Evolutionary conservation across 352 stramenopile genomes (phyloP), one percentile per base, ranked within the genome.

Genomic region (Globisporangium irregulare): DNA sequence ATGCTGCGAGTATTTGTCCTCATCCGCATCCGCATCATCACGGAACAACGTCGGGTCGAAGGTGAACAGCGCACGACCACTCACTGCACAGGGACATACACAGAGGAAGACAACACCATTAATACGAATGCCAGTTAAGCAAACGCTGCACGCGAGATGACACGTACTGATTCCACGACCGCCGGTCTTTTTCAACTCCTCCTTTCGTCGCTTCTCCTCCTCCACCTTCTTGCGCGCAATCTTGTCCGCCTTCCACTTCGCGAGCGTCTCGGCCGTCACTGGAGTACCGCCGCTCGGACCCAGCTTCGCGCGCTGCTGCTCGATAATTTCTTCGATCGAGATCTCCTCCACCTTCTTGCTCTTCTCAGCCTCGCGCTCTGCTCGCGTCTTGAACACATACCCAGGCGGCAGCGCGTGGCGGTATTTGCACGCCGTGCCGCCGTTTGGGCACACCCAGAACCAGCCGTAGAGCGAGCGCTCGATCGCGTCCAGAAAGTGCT

Each of bases 361-460:
- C 70, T 93, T 94, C 70, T 95, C 85, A 4, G 84, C 79, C 6
- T 96, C 90, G 53, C 89, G 89, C 14, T 97, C 87, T 60, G 89
- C 90, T 66, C 89, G 92, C 12, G 86, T 91, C 76, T 96, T 96
- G 73, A 91, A 97, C 24, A 96, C 86, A 61, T 94, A 97, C 1
- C 90, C 90, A 61, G 87, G 80, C 61, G 90, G 90, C 72, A 97
- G 73, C n/a, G 90, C 90, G 69, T 97, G 90, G 24, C 90, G 88
- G 70, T 82, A 93, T 73, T 93, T 92, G 73, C 84, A 94, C 53
- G 76, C 72, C 34, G 87, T 76, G 38, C 88, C 88, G 59, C 89
- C 90, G 66, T 95, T 96, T 50, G 90, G 90, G 65, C 90, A 97
- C 15, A 91, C 81, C 90, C 90, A 97, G 76, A 97, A 97, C 90